phyloP scores from a whole-genome alignment of 768 basidiomycete species.

The Epithele typhae region DNA sequence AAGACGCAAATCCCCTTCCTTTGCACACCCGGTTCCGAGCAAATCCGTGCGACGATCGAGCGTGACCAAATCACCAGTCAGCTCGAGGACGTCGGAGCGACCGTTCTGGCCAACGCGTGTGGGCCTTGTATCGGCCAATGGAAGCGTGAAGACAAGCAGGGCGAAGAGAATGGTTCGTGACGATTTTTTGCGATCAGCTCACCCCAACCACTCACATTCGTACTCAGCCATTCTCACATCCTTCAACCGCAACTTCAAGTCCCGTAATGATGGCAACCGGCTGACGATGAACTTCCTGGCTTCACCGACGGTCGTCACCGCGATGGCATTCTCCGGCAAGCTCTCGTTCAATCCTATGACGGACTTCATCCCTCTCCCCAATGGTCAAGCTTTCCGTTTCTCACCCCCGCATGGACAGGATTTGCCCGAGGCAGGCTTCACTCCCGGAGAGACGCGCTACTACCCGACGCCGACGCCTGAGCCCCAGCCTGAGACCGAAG shows the following conservation, averaged over 20 bases:
- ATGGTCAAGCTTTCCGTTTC: conserved; percentile 82
- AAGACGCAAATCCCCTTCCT: conserved; percentile 82
- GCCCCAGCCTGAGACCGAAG: conserved; percentile 70
- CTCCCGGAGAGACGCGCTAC: conserved; percentile 65
- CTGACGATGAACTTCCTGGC: conserved; percentile 98
- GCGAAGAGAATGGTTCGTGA: conserved; percentile 81
- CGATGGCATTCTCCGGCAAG: conserved; percentile 93
- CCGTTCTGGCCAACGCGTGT: conserved; percentile 95
- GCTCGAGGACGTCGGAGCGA: conserved; percentile 86
- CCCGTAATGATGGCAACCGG: conserved; percentile 93
- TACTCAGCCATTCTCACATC: conserved; percentile 86
- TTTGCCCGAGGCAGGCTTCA: conserved; percentile 81
- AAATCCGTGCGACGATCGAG: conserved; percentile 97
- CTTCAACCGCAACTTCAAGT: conserved; percentile 93
- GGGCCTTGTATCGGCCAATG: conserved; percentile 99
- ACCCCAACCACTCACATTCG: conserved; percentile 1
- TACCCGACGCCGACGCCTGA: conserved; percentile 73
- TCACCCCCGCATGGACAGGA: conserved; percentile 78
- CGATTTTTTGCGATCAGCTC: background rate
- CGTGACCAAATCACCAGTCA: conserved; percentile 82
- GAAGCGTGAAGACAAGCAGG: conserved; percentile 86
- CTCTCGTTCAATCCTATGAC: conserved; percentile 91
- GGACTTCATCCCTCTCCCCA: conserved; percentile 62
- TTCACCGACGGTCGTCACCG: conserved; percentile 94
- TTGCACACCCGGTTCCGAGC: conserved; percentile 89